Evolutionary conservation across 2,329 filamentous ascomycete genomes (phyloP).

Genomic region (Chaetomium sp.): DNA sequence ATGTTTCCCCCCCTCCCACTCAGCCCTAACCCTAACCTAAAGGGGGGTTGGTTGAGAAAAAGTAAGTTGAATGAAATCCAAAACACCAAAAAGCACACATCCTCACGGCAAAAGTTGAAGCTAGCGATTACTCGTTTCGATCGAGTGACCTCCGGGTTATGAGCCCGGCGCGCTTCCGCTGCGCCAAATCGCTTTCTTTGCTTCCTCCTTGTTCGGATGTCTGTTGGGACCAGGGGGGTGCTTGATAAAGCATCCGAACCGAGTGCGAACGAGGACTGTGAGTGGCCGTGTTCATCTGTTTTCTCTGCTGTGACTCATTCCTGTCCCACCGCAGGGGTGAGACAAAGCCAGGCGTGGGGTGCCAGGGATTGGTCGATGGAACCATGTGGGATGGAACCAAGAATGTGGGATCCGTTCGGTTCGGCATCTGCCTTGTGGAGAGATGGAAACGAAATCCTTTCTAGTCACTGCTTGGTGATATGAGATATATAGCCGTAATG

Average conservation of each 20-base stretch:
- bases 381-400: not conserved
- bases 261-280: not conserved
- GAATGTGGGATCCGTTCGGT: not conserved
- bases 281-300: not conserved
- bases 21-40: not conserved
- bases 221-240: not conserved
- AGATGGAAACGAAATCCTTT: not conserved
- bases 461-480: not conserved
- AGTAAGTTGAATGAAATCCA: not conserved
- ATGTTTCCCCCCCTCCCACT: too few relatives aligned
- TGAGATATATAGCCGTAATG: not conserved
- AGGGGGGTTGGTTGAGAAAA: not conserved
- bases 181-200: slow-evolving; percentile 31
- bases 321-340: not conserved
- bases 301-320: not conserved
- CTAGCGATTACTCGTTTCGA: slow-evolving; percentile 36
- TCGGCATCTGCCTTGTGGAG: not conserved
- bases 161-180: slow-evolving; percentile 36
- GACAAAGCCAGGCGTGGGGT: not conserved
- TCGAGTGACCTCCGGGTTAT: slow-evolving; percentile 37
- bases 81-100: not conserved
- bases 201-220: not conserved
- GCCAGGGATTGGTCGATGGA: not conserved
- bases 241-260: not conserved
- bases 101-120: not conserved